Evolutionary conservation across 2,329 filamentous ascomycete species (phyloP).

Genomic region (Xylaria multiplex): DNA sequence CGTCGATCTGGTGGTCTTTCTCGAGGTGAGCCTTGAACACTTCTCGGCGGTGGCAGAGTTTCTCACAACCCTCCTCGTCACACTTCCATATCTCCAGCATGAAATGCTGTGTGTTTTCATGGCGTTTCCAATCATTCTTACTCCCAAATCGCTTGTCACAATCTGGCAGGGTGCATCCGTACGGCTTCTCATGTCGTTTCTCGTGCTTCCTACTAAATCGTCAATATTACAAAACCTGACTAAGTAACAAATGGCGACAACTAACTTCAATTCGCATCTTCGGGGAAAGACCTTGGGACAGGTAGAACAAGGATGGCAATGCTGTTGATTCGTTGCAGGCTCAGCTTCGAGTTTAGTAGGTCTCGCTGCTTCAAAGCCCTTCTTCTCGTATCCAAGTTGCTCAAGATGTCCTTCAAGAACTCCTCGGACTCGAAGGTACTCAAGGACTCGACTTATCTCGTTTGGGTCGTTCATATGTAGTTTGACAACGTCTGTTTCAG

Average conservation of each 20-base stretch:
- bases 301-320: constrained; percentile 48
- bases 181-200: constrained; percentile 83
- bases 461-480: constrained; percentile 33
- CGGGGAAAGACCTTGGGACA: constrained; percentile 62
- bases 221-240: constrained; percentile 30
- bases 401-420: constrained; percentile 44
- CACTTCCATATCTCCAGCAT: constrained; percentile 79
- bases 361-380: constrained; percentile 27
- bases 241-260: neutral
- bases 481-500: neutral
- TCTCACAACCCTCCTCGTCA: constrained; percentile 64
- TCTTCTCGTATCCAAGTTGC: constrained; percentile 42
- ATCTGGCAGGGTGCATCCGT: constrained; percentile 77
- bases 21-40: constrained; percentile 71
- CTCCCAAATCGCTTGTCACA: constrained; percentile 85
- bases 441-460: constrained; percentile 39
- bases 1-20: constrained; percentile 56
- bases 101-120: constrained; percentile 83
- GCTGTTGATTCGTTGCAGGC: constrained; percentile 30
- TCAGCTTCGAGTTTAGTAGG: constrained; percentile 32
- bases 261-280: constrained; percentile 68
- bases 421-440: constrained; percentile 42
- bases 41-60: constrained; percentile 67
- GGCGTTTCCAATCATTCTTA: constrained; percentile 94
- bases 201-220: constrained; percentile 75